Base-by-base conservation (phyloP, 2,329 filamentous ascomycete species). In the Eurotiales sp. region DNA sequence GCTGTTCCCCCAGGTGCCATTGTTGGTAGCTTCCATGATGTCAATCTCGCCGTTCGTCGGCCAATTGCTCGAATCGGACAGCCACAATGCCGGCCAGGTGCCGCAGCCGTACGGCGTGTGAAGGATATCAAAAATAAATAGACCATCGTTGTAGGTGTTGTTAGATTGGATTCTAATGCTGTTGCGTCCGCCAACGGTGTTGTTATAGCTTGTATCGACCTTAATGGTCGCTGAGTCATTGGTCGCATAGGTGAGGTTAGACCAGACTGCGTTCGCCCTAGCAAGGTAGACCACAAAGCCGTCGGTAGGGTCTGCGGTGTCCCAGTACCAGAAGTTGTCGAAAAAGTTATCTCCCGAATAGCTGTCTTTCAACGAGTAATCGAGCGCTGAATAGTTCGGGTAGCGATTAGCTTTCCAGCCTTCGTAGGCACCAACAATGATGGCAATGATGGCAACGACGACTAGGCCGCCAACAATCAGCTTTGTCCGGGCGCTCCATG, bases 71-170 rank as follows among this genome's bases (percentile, higher is more conserved):
- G 74, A 70, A 62, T 87, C 84, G 0, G 76, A 74, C 6, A 87
- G 72, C 85, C 85, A 87, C 10, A 88, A 74, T 0, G 85, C 77
- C 2, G 82, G 81, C 84, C 81, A 87, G 19, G 77, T 82, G 3
- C 76, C 82, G 60, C 83, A 86, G 37, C 82, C 83, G 59, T 75
- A 80, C 0, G 83, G 84, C 0, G 79, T 80, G 66, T 86, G 83
- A 54, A 77, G 74, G 56, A 86, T 73, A 61, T 86, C 82, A 59
- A 86, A 86, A 59, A 86, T 71, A 68, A 86, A 86, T n/a, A 86
- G 77, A 0, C 83, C 84, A n/a, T 63, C 68, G 59, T 82, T 66
- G 66, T 85, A 86, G 40, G 77, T 77, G 40, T 66, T 72, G 61
- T 80, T 83, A 30, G 83, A 86, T 54, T 81, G 75, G 51, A 86